These are phyloP conservation scores for Hanseniaspora hatyaiensis DNA, from an alignment of 805 yeast genomes.

Conservation along the genomic window DNA sequence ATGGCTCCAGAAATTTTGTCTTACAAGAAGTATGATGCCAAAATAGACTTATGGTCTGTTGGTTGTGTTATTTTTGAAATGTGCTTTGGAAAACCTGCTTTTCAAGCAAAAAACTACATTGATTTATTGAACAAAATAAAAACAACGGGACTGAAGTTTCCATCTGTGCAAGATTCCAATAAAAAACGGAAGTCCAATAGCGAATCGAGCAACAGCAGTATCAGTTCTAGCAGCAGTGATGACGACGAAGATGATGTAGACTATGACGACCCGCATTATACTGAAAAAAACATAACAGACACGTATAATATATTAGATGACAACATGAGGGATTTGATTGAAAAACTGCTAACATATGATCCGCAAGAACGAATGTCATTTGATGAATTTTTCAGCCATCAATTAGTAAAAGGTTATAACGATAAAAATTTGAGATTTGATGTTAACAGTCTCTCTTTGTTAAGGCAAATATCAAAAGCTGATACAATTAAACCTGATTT, in stretches of 20 bases:
- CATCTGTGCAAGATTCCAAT: conserved; percentile 30
- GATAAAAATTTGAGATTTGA: conserved; percentile 41
- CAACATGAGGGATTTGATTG: conserved; percentile 50
- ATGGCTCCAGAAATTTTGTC: conserved; percentile 97
- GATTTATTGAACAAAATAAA: conserved; percentile 81
- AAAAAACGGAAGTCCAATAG: no score
- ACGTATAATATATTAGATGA: conserved; percentile 7
- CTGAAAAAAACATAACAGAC: no score
- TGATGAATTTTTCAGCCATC: conserved; percentile 71
- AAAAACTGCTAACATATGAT: conserved; percentile 65
- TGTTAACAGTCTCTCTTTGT: conserved; percentile 33
- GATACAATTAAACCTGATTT: not conserved
- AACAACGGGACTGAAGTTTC: conserved; percentile 67
- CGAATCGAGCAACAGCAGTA: no score
- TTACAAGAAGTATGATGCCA: conserved; percentile 91
- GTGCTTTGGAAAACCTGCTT: conserved; percentile 95
- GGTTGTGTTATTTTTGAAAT: conserved; percentile 94
- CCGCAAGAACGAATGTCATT: conserved; percentile 84
- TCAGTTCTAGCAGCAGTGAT: not conserved
- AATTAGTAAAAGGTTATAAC: conserved; percentile 21
- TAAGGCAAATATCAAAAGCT: not conserved
- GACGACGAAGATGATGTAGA: conserved; percentile 3
- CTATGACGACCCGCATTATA: not conserved
- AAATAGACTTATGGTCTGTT: conserved; percentile 96
- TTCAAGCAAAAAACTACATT: conserved; percentile 83